Evolutionary conservation across 2,329 filamentous ascomycete species (phyloP).

Genomic region (Botrytis cinerea): DNA sequence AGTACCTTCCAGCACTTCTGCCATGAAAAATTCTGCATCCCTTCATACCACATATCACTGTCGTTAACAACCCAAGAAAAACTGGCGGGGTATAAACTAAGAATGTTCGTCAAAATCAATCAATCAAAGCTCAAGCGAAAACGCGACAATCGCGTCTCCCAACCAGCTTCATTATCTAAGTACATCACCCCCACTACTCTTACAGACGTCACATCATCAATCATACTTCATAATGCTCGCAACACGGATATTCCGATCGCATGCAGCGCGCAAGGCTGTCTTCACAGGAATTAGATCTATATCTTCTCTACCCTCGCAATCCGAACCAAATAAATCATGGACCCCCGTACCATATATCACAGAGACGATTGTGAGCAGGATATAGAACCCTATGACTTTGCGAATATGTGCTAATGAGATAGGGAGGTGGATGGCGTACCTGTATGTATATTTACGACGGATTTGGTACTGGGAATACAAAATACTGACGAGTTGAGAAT

Average conservation of each 20-base stretch:
- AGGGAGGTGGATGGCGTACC: conserved; percentile 77
- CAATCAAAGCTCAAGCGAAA: conserved; percentile 16
- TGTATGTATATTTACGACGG: conserved; percentile 54
- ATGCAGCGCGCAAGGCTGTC: conserved; percentile 34
- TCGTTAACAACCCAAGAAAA: neutral
- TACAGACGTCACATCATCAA: neutral
- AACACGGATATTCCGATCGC: conserved; percentile 33
- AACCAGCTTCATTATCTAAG: conserved; percentile 1
- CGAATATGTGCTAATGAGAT: conserved; percentile 34
- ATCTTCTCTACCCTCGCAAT: conserved; percentile 31
- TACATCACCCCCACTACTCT: neutral
- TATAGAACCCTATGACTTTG: conserved; percentile 19
- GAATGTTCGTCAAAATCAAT: conserved; percentile 6
- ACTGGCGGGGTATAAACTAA: conserved; percentile 1
- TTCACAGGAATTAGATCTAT: conserved; percentile 32
- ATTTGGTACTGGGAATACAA: conserved; percentile 32
- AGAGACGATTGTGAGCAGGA: conserved; percentile 55
- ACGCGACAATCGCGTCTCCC: conserved; percentile 31
- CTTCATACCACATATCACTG: conserved; percentile 36
- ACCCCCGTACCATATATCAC: conserved; percentile 56
- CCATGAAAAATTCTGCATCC: conserved; percentile 32
- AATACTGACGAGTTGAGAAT: conserved; percentile 29
- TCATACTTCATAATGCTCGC: conserved; percentile 34
- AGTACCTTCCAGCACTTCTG: conserved; percentile 29
- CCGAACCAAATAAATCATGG: conserved; percentile 40